Conservation (phyloP, 305 asterid genomes). For the Withania somnifera region DNA sequence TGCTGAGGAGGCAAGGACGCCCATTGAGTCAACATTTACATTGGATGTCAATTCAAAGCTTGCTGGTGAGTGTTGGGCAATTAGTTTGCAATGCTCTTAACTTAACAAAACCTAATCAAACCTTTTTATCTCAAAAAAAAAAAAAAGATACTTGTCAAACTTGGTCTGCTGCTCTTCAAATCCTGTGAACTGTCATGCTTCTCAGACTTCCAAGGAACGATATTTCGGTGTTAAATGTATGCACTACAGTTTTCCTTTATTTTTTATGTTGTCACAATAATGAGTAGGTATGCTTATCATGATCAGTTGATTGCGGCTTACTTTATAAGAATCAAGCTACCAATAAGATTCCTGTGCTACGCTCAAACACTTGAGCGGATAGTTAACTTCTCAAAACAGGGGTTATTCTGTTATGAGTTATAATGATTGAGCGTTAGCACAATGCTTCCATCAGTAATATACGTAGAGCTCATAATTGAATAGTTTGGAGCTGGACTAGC, state of each 20-base stretch:
- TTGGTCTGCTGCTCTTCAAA: background rate
- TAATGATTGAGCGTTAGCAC: background rate
- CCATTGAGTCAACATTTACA: conserved; percentile 79
- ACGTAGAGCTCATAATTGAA: background rate
- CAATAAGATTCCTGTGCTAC: background rate
- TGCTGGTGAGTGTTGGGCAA: conserved; percentile 42
- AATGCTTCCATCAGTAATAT: background rate
- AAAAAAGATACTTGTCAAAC: no score
- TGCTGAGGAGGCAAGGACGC: conserved; percentile 94
- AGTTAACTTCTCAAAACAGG: background rate
- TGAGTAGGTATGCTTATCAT: background rate
- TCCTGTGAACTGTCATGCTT: background rate
- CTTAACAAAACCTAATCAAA: no score
- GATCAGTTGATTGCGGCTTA: background rate
- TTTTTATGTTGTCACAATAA: background rate
- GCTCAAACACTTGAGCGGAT: background rate
- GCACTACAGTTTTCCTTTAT: background rate
- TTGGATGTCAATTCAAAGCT: conserved; percentile 76
- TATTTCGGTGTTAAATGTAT: background rate
- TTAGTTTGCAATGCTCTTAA: background rate
- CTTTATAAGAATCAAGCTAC: background rate
- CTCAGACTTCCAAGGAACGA: background rate
- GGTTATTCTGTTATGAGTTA: background rate
- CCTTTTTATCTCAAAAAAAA: no score
- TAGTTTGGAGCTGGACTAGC: no score